These are phyloP conservation scores for Aspergillus cejpii DNA, from an alignment of 2,329 filamentous ascomycete genomes.

Conservation along the genomic window DNA sequence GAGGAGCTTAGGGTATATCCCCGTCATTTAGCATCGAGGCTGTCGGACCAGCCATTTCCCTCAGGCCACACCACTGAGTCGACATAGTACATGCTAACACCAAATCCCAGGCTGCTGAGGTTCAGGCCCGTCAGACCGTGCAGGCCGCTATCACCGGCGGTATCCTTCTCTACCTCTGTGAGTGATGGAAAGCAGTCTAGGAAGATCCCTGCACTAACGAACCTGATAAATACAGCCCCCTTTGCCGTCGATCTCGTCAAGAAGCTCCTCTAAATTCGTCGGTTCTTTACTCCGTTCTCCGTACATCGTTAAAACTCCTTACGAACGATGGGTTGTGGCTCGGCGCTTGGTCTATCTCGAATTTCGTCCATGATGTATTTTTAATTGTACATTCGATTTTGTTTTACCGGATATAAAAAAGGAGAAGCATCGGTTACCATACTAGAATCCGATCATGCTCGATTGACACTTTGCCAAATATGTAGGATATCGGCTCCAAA, in stretches of 20 bases:
- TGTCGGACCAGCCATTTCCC: neutral
- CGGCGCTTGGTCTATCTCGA: constrained; percentile 1
- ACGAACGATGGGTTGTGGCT: constrained; percentile 3
- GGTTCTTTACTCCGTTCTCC: constrained; percentile 2
- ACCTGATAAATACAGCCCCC: constrained; percentile 32
- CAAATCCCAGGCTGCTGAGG: constrained; percentile 43
- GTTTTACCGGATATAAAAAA: constrained; percentile 18
- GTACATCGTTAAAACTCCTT: constrained; percentile 3
- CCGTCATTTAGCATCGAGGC: neutral
- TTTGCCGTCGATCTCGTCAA: constrained; percentile 46
- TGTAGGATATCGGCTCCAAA: constrained; percentile 5
- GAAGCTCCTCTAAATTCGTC: constrained; percentile 40
- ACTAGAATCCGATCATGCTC: neutral
- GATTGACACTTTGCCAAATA: neutral
- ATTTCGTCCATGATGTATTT: constrained; percentile 30
- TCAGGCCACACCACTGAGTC: neutral
- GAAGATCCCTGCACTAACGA: no score
- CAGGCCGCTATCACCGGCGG: constrained; percentile 50
- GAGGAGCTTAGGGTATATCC: constrained; percentile 40
- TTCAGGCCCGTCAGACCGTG: constrained; percentile 49
- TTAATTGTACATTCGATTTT: constrained; percentile 28
- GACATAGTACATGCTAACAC: constrained; percentile 6
- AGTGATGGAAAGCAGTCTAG: constrained; percentile 22
- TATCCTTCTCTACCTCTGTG: constrained; percentile 57
- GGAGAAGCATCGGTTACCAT: constrained; percentile 5